Percentiles rank a stretch among this genome's conserved stretches.
These are phyloP conservation scores for Stephanodiscus triporus DNA, from an alignment of 108 stramenopile species.

Conservation along the genomic window DNA sequence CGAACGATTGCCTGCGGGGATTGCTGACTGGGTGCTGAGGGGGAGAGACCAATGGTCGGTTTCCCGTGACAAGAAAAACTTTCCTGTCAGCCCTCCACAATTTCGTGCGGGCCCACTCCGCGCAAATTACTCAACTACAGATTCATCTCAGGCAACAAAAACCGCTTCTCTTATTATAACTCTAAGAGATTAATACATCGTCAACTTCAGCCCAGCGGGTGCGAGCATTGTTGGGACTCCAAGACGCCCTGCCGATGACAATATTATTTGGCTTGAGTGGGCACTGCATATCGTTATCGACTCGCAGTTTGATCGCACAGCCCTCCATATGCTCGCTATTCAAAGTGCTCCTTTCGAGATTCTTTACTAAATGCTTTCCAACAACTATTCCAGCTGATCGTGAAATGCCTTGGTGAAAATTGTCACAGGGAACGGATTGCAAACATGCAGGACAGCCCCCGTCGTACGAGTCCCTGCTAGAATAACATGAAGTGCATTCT, in stretches of 20 bases:
- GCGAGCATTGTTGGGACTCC: slow-evolving; percentile 21
- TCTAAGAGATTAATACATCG: too few relatives aligned
- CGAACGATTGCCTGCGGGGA: too few relatives aligned
- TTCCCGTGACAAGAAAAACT: too few relatives aligned
- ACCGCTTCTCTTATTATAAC: not conserved
- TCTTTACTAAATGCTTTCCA: slow-evolving; percentile 59
- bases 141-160: not conserved
- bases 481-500: slow-evolving; percentile 60
- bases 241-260: slow-evolving; percentile 44
- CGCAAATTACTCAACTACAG: not conserved
- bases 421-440: slow-evolving; percentile 73
- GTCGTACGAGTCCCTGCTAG: slow-evolving; percentile 56
- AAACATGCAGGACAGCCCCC: slow-evolving; percentile 88
- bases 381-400: slow-evolving; percentile 55
- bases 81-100: too few relatives aligned
- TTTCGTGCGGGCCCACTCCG: too few relatives aligned
- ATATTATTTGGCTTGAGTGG: slow-evolving; percentile 31
- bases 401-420: slow-evolving; percentile 68
- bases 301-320: slow-evolving; percentile 1
- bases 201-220: slow-evolving; percentile 45
- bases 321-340: not conserved
- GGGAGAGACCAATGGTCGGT: too few relatives aligned
- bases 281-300: slow-evolving; percentile 5
- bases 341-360: slow-evolving; percentile 53
- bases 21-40: too few relatives aligned